Evolutionary conservation across 768 basidiomycete genomes (phyloP).

Genomic region (Paxillus involutus): DNA sequence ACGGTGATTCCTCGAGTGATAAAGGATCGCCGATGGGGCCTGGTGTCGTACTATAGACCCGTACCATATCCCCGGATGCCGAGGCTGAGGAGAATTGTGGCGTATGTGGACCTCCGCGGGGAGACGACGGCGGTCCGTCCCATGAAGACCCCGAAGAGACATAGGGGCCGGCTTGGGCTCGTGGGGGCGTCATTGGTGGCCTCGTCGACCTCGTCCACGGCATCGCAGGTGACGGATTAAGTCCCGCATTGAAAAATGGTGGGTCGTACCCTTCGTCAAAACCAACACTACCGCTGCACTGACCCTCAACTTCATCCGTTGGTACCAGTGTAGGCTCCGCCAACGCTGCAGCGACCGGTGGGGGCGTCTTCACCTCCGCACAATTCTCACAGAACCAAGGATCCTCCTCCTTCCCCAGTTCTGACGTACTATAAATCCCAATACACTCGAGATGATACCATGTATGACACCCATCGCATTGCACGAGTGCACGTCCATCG

Average conservation of each 20-base stretch:
- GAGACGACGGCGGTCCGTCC: conserved; percentile 43
- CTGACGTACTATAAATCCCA: conserved; percentile 60
- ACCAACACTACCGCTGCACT: conserved; percentile 8
- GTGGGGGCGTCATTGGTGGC: conserved; percentile 52
- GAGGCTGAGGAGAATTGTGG: conserved; percentile 41
- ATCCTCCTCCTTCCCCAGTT: conserved; percentile 75
- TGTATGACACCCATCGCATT: conserved; percentile 75
- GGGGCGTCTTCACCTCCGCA: conserved; percentile 47
- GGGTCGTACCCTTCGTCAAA: conserved; percentile 47
- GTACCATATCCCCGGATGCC: conserved; percentile 35
- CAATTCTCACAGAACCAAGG: conserved; percentile 69
- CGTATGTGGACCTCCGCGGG: conserved; percentile 53
- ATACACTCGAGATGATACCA: conserved; percentile 87
- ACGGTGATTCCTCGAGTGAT: conserved; percentile 52
- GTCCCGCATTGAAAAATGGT: conserved; percentile 53
- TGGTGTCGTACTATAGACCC: conserved; percentile 40
- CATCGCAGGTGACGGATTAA: conserved; percentile 57
- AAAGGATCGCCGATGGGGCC: conserved; percentile 33
- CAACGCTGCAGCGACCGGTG: conserved; percentile 29
- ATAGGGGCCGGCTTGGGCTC: conserved; percentile 24
- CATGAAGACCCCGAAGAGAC: conserved; percentile 41
- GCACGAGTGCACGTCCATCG: conserved; percentile 75
- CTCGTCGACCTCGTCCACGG: conserved; percentile 42
- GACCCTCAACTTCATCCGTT: conserved; percentile 33
- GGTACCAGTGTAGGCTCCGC: conserved; percentile 71